Conservation (phyloP, 768 basidiomycete genomes). For the Trichaptum fuscoviolaceum region DNA sequence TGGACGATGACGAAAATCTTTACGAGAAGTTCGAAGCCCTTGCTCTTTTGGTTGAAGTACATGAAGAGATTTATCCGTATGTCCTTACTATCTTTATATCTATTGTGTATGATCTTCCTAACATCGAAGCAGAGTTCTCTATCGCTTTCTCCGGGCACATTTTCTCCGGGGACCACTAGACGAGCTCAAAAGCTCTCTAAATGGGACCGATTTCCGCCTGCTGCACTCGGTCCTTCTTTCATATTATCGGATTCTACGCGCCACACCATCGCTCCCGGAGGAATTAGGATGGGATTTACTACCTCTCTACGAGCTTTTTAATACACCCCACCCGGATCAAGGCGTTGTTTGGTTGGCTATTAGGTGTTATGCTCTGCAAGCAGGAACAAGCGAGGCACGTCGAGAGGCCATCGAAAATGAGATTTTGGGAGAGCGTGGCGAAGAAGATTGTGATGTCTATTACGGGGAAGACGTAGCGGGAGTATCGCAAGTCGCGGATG, state of each 20-base stretch:
- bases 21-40: constrained; percentile 54
- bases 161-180: constrained; percentile 6
- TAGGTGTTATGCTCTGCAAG: constrained; percentile 70
- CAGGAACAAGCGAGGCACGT: constrained; percentile 73
- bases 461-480: constrained; percentile 49
- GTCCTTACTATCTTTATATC: constrained; percentile 24
- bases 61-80: constrained; percentile 69
- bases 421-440: constrained; percentile 53
- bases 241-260: constrained; percentile 75
- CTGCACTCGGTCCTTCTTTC: constrained; percentile 70
- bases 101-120: constrained; percentile 9
- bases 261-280: constrained; percentile 63
- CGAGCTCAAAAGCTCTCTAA: not conserved
- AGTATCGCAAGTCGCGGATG: constrained; percentile 47
- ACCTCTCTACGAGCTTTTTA: constrained; percentile 38
- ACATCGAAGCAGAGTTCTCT: constrained; percentile 5
- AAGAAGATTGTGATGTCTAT: constrained; percentile 57
- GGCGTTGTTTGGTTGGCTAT: constrained; percentile 69
- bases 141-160: not conserved
- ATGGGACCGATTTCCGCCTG: constrained; percentile 21
- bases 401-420: constrained; percentile 59
- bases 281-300: constrained; percentile 55
- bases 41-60: constrained; percentile 58
- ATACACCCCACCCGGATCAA: constrained; percentile 51
- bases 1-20: constrained; percentile 44